Conservation (phyloP, 306 rosid genomes). For the Cyclanthera cordifolia region DNA sequence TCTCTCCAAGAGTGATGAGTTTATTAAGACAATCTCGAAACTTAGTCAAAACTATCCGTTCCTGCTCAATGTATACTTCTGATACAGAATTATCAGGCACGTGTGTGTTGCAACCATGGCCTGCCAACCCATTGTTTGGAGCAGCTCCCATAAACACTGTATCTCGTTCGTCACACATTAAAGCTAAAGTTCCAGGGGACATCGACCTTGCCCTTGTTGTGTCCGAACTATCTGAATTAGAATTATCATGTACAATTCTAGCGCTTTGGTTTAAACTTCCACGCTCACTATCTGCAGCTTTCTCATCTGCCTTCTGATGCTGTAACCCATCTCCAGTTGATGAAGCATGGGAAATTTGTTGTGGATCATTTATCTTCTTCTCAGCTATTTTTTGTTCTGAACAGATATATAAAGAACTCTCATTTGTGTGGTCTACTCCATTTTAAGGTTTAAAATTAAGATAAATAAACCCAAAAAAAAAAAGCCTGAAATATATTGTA, state of each 20-base stretch:
- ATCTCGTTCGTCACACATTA: slow-evolving; percentile 95
- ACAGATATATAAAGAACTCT: slow-evolving; percentile 10
- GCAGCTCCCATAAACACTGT: slow-evolving; percentile 63
- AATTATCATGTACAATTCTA: slow-evolving; percentile 44
- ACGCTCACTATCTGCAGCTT: slow-evolving; percentile 43
- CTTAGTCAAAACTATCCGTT: slow-evolving; percentile 54
- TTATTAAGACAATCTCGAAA: slow-evolving; percentile 75
- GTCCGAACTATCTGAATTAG: slow-evolving; percentile 56
- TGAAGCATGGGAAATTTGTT: slow-evolving; percentile 50
- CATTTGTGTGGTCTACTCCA: not conserved
- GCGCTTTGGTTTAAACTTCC: slow-evolving; percentile 55
- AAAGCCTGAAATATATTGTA: not conserved
- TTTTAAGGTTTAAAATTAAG: not conserved
- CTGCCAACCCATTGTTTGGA: slow-evolving; percentile 37
- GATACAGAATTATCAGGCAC: slow-evolving; percentile 56
- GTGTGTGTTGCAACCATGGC: slow-evolving; percentile 41
- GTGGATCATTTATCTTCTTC: slow-evolving; percentile 45
- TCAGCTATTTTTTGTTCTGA: slow-evolving; percentile 51
- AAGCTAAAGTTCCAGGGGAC: slow-evolving; percentile 97
- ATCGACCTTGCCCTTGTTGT: slow-evolving; percentile 54
- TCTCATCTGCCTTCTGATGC: slow-evolving; percentile 42
- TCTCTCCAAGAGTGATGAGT: slow-evolving; percentile 76
- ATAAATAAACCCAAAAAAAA: slow-evolving; percentile 5
- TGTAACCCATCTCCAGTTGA: slow-evolving; percentile 49
- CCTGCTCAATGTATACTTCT: slow-evolving; percentile 71